Evolutionary conservation across 2,329 filamentous ascomycete genomes (phyloP), one percentile per base, ranked within the genome.

Genomic region (Aureobasidium namibiae): DNA sequence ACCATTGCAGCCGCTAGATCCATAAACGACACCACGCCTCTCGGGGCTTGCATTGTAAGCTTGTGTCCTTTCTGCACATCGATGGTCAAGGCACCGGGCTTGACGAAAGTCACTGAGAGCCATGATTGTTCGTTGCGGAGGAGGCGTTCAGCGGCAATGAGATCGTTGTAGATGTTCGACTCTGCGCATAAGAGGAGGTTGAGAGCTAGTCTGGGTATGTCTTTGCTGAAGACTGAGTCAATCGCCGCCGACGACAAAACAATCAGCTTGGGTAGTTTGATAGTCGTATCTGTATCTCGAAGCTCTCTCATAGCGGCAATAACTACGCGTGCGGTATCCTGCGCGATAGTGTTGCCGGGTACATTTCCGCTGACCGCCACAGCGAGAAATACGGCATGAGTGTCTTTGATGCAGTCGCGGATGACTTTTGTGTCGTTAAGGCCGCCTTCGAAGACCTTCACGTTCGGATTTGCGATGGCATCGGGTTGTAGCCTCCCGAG

Each of bases 1-100:
- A 80, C 68, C 79, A 81, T 81, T 0, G 65, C 77, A 1, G 74
- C 77, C 1, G 76, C 71, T 16, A 80, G 63, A 63, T 80, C 78
- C 4, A 75, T 39, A 50, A 76, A 80, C 1, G 67, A 70, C 2
- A 80, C 31, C 29, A 72, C 72, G 4, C 67, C 72, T 53, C 75
- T 68, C 52, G 76, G 66, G 4, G 66, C 72, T 56, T 75, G 68
- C 56, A 76, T 66, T 23, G 65, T 76, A 16, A 81, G 63, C 45
- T 54, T 60, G 63, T 80, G 75, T 2, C 78, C 78, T 0, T 71
- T 66, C 61, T 69, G 66, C 2, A 67, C 49, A 60, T 77, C 75
- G 3, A 67, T 56, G 8, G 70, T 67, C 24, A 78, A 64, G 0
- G 67, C 75, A 2, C 68, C 76, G 1, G 76, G 76, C 66, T 77